Evolutionary conservation across 2,329 filamentous ascomycete genomes (phyloP), one percentile per base, ranked within the genome.

Genomic region (Hypoxylon sp.): DNA sequence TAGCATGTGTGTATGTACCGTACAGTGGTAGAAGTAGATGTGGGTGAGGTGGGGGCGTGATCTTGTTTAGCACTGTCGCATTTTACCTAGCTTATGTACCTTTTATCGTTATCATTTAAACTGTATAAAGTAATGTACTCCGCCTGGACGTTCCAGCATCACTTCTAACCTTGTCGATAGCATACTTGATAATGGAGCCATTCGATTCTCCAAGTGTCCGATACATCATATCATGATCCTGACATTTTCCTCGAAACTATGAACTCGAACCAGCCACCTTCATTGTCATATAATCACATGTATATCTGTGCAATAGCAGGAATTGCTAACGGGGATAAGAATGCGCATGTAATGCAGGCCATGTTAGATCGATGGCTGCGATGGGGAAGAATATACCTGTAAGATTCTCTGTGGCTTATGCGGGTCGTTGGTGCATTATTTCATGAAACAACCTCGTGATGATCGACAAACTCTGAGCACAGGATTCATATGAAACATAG

Each of bases 381-480:
- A 22, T 60, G 33, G 11, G 44, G 50, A 50, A 9, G 26, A 24
- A 29, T 46, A 19, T 39, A 47, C 22, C 48, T 59, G 26, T 31
- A 65, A 57, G 50, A 11, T 59, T 33, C 39, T 47, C 29, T 48
- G 54, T 62, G 64, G 42, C 59, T 61, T 42, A 39, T 66, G 44
- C 61, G 17, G 48, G 39, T 44, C 22, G 48, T 42, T 51, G 55
- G 50, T 62, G 63, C 63, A 69, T 67, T 66, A 61, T 64, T 59
- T 54, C 51, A 61, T 71, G 66, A 71, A 71, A 71, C 66, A 67
- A 67, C 48, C 47, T 69, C 53, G 63, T 67, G 69, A 65, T 60
- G 63, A 71, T 71, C 63, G 37, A 63, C 59, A 50, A 33, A 31
- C 52, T 59, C 63, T 58, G 54, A 47, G 60, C 52, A 61, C 29